Percentiles rank a stretch among this genome's conserved stretches.
phyloP scores from a whole-genome alignment of 1,139 yeast species.

The Suhomyces taliae region DNA sequence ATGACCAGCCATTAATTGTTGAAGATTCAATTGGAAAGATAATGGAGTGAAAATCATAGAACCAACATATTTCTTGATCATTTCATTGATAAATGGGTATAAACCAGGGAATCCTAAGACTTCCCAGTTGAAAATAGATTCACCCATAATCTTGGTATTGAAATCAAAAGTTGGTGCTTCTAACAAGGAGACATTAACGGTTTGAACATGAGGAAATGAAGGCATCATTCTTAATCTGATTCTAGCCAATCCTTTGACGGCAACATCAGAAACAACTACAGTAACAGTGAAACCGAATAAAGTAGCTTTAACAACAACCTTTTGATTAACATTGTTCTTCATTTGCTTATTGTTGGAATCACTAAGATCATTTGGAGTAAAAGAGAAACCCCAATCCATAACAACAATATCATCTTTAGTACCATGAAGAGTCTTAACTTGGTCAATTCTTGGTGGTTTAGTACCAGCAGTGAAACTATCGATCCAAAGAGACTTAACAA shows the following conservation, averaged over 20 bases:
- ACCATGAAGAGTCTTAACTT: constrained; percentile 82
- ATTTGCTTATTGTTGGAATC: constrained; percentile 84
- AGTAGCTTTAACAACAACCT: constrained; percentile 63
- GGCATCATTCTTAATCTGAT: constrained; percentile 86
- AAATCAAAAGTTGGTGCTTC: constrained; percentile 90
- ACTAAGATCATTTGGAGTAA: constrained; percentile 84
- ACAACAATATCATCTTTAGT: constrained; percentile 90
- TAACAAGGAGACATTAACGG: constrained; percentile 78
- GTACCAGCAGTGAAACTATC: constrained; percentile 90
- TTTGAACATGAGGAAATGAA: constrained; percentile 88
- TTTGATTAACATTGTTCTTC: constrained; percentile 80
- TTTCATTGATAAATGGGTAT: constrained; percentile 73
- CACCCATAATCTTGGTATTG: constrained; percentile 71
- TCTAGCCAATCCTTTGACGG: constrained; percentile 69
- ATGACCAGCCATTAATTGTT: constrained; percentile 85
- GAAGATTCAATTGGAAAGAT: constrained; percentile 87
- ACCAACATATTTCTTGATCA: constrained; percentile 83
- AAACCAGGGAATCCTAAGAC: constrained; percentile 84
- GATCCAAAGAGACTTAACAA: constrained; percentile 78
- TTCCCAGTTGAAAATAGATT: constrained; percentile 83
- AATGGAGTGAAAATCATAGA: constrained; percentile 86
- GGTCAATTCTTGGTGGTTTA: constrained; percentile 90
- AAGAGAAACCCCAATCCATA: constrained; percentile 92
- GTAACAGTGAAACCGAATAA: constrained; percentile 70
- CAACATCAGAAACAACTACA: constrained; percentile 58